Evolutionary conservation across 2,329 filamentous ascomycete genomes (phyloP).

Genomic region (Cladophialophora immunda): DNA sequence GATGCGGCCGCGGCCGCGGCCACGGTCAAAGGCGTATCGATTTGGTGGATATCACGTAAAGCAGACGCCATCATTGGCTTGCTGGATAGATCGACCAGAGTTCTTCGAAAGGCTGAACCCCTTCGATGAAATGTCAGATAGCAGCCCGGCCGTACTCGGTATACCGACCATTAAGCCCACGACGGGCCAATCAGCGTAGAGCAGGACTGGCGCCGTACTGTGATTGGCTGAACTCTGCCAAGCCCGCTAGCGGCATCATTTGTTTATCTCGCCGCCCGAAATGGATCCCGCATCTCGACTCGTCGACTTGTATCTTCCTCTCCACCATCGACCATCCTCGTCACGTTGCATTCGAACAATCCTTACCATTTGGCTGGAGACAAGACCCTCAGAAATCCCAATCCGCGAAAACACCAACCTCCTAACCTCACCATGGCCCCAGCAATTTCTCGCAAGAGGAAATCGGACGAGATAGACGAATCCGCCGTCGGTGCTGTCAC

Average conservation of each 20-base stretch:
- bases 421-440: slow-evolving; percentile 47
- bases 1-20: not conserved
- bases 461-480: slow-evolving; percentile 49
- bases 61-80: not conserved
- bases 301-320: not conserved
- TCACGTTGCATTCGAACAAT: not conserved
- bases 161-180: not conserved
- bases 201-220: not conserved
- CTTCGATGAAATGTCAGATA: not conserved
- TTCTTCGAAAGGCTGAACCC: not conserved
- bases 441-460: slow-evolving; percentile 48
- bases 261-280: slow-evolving; percentile 4
- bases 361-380: not conserved
- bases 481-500: slow-evolving; percentile 56
- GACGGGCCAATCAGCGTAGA: not conserved
- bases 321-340: not conserved
- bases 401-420: not conserved
- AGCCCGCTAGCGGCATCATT: not conserved
- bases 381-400: not conserved
- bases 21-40: not conserved
- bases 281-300: not conserved
- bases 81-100: not conserved
- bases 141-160: not conserved
- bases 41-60: not conserved
- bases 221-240: not conserved